Evolutionary conservation across 768 basidiomycete species (phyloP).

Genomic region (Gymnopilus junonius): DNA sequence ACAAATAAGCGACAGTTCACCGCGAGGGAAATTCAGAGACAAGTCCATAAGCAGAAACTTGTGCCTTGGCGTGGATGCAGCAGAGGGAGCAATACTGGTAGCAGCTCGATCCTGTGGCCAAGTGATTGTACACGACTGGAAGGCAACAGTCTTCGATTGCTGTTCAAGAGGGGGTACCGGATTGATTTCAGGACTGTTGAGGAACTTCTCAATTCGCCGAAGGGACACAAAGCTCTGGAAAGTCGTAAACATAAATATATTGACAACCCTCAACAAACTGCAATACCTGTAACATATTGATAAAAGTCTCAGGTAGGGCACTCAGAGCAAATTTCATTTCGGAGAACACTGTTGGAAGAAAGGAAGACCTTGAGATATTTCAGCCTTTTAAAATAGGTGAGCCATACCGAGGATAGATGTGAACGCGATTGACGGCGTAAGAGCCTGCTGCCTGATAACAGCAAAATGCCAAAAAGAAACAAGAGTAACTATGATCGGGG

Average conservation of each 20-base stretch:
- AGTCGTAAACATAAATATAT: not conserved
- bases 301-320: constrained; percentile 88
- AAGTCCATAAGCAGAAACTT: constrained; percentile 86
- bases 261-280: constrained; percentile 37
- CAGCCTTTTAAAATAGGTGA: not conserved
- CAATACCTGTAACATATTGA: constrained; percentile 81
- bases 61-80: constrained; percentile 71
- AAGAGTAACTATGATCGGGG: constrained; percentile 61
- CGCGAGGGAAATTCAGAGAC: constrained; percentile 75
- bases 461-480: constrained; percentile 75
- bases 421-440: constrained; percentile 89
- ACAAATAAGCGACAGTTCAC: constrained; percentile 82
- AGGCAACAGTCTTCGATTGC: constrained; percentile 64
- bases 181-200: constrained; percentile 71
- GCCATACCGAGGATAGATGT: constrained; percentile 60
- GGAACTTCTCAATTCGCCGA: constrained; percentile 90
- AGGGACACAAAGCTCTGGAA: constrained; percentile 77
- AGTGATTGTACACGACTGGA: constrained; percentile 86
- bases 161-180: constrained; percentile 12
- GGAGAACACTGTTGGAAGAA: constrained; percentile 63
- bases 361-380: constrained; percentile 54
- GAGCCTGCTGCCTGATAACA: constrained; percentile 63
- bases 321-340: constrained; percentile 90
- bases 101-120: constrained; percentile 78
- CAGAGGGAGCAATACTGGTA: constrained; percentile 61